These are phyloP conservation scores for Aspergillus neotritici DNA, from an alignment of 2,329 filamentous ascomycete genomes.

Conservation along the genomic window DNA sequence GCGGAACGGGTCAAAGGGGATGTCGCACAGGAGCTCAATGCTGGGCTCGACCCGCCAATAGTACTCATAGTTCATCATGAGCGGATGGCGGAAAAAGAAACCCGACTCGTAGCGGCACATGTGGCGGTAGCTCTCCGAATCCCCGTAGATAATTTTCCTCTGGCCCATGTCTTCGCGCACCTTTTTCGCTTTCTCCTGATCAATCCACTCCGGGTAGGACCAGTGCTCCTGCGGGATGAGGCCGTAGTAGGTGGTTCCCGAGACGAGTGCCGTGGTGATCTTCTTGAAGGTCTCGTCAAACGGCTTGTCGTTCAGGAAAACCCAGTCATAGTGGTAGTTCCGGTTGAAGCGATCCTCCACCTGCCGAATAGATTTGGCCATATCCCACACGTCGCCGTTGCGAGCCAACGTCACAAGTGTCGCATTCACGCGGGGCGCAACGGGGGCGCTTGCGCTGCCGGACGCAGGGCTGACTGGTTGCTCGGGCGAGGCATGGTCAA, in stretches of 20 bases:
- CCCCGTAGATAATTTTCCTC: conserved; percentile 96
- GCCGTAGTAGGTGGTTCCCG: conserved; percentile 86
- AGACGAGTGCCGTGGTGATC: conserved; percentile 82
- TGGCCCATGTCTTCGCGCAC: conserved; percentile 91
- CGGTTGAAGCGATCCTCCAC: conserved; percentile 98
- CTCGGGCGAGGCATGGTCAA: conserved; percentile 21
- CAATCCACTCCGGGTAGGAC: conserved; percentile 95
- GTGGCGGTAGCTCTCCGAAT: conserved; percentile 93
- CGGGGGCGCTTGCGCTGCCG: conserved; percentile 47
- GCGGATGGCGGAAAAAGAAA: conserved; percentile 93
- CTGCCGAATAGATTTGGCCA: conserved; percentile 89
- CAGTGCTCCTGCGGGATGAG: conserved; percentile 87
- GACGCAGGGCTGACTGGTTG: conserved; percentile 10
- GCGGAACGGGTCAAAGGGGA: conserved; percentile 93
- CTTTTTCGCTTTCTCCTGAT: conserved; percentile 84
- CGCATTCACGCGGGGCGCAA: conserved; percentile 76
- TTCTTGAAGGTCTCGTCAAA: conserved; percentile 94
- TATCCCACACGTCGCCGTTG: conserved; percentile 93
- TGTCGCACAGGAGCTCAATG: conserved; percentile 92
- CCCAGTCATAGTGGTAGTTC: conserved; percentile 97
- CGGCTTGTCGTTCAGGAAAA: conserved; percentile 93
- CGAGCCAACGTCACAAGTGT: conserved; percentile 95
- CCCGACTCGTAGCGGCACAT: conserved; percentile 99
- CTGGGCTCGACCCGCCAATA: conserved; percentile 99
- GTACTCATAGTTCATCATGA: conserved; percentile 96